Evolutionary conservation across 306 rosid genomes (phyloP).

Genomic region (Vigna trinervia): DNA sequence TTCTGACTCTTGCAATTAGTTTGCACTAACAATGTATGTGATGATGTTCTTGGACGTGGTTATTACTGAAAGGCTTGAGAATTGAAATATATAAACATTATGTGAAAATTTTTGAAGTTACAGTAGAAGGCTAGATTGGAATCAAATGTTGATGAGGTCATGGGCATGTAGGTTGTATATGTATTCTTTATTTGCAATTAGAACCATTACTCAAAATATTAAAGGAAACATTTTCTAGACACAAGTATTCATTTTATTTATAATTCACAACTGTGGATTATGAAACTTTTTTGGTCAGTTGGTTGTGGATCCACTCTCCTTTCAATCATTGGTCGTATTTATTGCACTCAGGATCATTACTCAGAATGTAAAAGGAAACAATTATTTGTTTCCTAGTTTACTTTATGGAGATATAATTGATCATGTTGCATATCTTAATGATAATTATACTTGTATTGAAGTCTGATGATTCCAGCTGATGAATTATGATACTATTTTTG

Average conservation of each 20-base stretch:
- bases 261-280: conserved; percentile 41
- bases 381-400: not conserved
- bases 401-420: conserved; percentile 30
- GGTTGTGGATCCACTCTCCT: conserved; percentile 63
- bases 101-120: not conserved
- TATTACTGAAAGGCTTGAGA: conserved; percentile 10
- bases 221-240: conserved; percentile 23
- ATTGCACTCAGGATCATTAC: conserved; percentile 8
- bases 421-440: conserved; percentile 26
- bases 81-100: conserved; percentile 9
- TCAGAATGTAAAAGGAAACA: conserved; percentile 11
- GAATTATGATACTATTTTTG: conserved; percentile 44
- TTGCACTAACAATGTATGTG: conserved; percentile 30
- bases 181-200: not conserved
- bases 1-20: not conserved
- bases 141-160: conserved; percentile 22
- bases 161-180: not conserved
- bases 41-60: conserved; percentile 12
- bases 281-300: conserved; percentile 52
- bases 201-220: not conserved
- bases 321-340: conserved; percentile 39
- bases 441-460: conserved; percentile 2
- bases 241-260: conserved; percentile 9
- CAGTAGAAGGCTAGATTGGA: not conserved
- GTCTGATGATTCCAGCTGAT: conserved; percentile 42